Evolutionary conservation across 768 basidiomycete genomes (phyloP), one percentile per base, ranked within the genome.

Genomic region (Leccinum aurantiacum): DNA sequence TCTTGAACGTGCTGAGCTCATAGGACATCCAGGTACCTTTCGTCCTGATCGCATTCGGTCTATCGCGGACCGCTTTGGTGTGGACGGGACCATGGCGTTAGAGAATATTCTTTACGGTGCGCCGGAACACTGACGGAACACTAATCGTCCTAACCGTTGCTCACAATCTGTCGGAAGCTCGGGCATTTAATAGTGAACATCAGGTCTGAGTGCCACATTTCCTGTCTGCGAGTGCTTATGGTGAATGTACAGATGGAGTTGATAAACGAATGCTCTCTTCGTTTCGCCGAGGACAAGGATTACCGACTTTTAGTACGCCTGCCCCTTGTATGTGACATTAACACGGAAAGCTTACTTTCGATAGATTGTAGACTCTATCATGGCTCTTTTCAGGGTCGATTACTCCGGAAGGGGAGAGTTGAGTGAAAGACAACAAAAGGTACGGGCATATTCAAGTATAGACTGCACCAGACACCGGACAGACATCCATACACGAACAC

Each of bases 331-430:
- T 35, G 14, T 31, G 2, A 55, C 8, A 24, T 50, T 22, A 11
- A 17, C 8, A 19, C 53, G 14, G 52, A 22, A 53, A 15, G 17
- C 54, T 71, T 46, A 74, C 38, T 24, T 24, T 59, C 27, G 37
- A 6, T 68, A 96, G 89, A 94, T 98, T 60, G 84, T 98, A 37
- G 96, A 98, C 71, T 95, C 92, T 66, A 95, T 98, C 61, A 96
- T 98, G 93, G 96, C 95, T 29, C 82, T 96, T 6, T 98, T 98
- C 74, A 86, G 94, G 19, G 91, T 94, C 48, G 95, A 98, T 74
- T 98, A 80, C 72, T 92, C 91, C 4, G 95, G 95, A 22, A 80
- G 95, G 78, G 96, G 95, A 31, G 96, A 97, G 72, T 76, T 97
- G 44, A 95, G 93, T 65, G 94, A 95, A 77, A 82, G 95, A 54